Base-by-base conservation (phyloP, 768 basidiomycete genomes). In the Russula sp. region DNA sequence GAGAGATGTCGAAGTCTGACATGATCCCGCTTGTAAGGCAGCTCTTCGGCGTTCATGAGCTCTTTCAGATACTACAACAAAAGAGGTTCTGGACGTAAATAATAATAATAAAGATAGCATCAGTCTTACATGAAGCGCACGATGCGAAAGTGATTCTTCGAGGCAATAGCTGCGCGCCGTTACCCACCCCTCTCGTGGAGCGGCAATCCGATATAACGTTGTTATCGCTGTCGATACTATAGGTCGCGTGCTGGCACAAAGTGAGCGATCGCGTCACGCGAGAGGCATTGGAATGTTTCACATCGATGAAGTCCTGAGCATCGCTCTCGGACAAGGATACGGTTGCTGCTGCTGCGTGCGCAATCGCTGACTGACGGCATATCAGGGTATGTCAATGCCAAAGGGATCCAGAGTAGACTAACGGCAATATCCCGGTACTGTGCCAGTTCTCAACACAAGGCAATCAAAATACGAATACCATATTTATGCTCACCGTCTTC, bases 221-320 rank as follows among this genome's bases (percentile, higher is more conserved):
- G 50, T 67, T 67, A 44, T 67, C 66, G 20, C 38, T 59, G 38
- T 67, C 63, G 26, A 67, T n/a, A 28, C 62, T 62, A 42, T 68
- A 69, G 4, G 66, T 69, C 20, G 68, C 68, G 8, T 50, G 52
- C 68, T 69, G 16, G 34, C 8, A 24, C 20, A 30, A n/a, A 28
- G 34, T 61, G 28, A 58, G 52, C 18, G 42, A 42, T 32, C 8
- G 28, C 38, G 14, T 38, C 34, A 28, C 9, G 34, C 3, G 11
- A 44, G 36, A 36, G 38, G 0, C 11, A 58, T 38, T 13, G 18
- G 8, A 22, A 52, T 20, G 16, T 1, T 14, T 53, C 42, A 67
- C 68, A n/a, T 69, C 68, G 24, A 69, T 56, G 22, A 67, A 69
- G 26, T 69, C 66, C 48, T 69, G 68, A 9, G 63, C 67, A 48